These are phyloP conservation scores for Wickerhamomyces subpelliculosus DNA, from an alignment of 805 yeast genomes.

Conservation along the genomic window DNA sequence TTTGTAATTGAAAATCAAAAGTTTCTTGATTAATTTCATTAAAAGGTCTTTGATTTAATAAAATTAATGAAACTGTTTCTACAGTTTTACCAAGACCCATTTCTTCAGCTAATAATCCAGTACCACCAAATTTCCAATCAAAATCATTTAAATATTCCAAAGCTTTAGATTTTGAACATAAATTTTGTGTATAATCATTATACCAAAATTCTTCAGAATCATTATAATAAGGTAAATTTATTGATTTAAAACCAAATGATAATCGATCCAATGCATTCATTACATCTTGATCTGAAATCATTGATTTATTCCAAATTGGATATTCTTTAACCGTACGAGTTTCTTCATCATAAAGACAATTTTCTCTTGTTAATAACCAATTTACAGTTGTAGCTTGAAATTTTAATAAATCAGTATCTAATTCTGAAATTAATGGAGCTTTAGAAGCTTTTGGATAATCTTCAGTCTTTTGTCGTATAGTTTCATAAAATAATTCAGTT, in stretches of 20 bases:
- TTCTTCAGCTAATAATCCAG: conserved; percentile 81
- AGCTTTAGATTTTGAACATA: conserved; percentile 29
- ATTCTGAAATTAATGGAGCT: conserved; percentile 30
- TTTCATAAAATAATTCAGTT: conserved; percentile 40
- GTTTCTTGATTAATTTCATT: conserved; percentile 3
- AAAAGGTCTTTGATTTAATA: conserved; percentile 50
- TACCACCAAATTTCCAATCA: conserved; percentile 16
- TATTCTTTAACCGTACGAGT: conserved; percentile 19
- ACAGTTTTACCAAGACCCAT: conserved; percentile 98
- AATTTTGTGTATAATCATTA: conserved; percentile 44
- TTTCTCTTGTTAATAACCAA: conserved; percentile 52
- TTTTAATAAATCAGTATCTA: conserved; percentile 35
- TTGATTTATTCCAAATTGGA: conserved; percentile 15
- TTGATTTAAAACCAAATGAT: conserved; percentile 47
- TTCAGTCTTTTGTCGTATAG: conserved; percentile 40
- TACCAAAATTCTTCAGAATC: conserved; percentile 29
- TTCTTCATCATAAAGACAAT: conserved; percentile 28
- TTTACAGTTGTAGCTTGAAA: conserved; percentile 49
- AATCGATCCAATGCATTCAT: conserved; percentile 30
- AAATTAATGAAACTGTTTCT: conserved; percentile 63
- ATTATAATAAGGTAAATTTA: conserved; percentile 7
- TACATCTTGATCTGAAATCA: conserved; percentile 17
- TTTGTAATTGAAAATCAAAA: conserved; percentile 7
- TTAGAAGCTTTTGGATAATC: conserved; percentile 7
- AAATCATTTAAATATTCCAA: conserved; percentile 18